Conservation (phyloP, 2,329 filamentous ascomycete genomes). For the Cytospora piceae region DNA sequence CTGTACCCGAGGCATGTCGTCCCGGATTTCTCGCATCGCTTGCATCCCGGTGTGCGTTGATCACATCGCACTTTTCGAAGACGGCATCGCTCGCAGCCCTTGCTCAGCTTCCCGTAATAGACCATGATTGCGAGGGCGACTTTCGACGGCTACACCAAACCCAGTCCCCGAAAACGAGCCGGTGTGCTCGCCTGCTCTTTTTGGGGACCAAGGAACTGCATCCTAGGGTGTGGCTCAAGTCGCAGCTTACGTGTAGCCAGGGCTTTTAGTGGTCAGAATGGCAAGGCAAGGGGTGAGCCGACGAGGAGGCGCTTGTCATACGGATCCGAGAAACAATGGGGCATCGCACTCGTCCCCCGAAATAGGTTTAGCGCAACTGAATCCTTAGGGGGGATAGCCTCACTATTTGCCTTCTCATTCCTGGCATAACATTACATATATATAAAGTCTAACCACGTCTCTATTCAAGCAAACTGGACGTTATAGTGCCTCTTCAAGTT, state of each 20-base stretch:
- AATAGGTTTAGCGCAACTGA: constrained; percentile 4
- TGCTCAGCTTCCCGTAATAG: constrained; percentile 34
- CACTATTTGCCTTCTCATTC: background rate
- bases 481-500: background rate
- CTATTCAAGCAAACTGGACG: background rate
- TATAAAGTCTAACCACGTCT: background rate
- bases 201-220: background rate
- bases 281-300: background rate
- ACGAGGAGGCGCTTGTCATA: no score
- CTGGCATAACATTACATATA: background rate
- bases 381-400: background rate
- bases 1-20: constrained; percentile 36
- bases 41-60: constrained; percentile 34
- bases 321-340: background rate
- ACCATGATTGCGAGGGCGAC: constrained; percentile 29
- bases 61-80: constrained; percentile 38
- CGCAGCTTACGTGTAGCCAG: background rate
- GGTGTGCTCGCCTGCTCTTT: background rate
- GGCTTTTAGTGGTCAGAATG: background rate
- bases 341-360: background rate
- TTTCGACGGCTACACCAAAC: background rate
- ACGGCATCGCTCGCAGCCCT: constrained; percentile 37
- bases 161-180: background rate
- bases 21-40: constrained; percentile 34
- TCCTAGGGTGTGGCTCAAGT: background rate